Evolutionary conservation across 441 rosid genomes (phyloP), one percentile per base, ranked within the genome.

Genomic region (Pelargonium cotyledonis): DNA sequence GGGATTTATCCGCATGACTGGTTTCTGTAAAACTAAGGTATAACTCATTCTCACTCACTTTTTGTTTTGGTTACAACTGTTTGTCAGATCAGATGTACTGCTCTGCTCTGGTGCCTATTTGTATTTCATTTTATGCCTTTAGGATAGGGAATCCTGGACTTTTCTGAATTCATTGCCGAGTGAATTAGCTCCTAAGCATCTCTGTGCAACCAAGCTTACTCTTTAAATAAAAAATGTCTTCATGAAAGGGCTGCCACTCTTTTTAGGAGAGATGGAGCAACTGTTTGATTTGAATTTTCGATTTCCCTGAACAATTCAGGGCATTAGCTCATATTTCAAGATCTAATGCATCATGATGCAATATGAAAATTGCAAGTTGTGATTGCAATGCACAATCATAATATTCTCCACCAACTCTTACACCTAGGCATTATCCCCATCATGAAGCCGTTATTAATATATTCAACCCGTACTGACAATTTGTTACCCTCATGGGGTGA

Each of bases 21-120:
- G 98, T 60, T 95, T 95, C 75, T 92, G 99, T 84, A 95, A 95
- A 76, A 92, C 99, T 40, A 92, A 85, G 96, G 99, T 95, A 79
- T 55, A 62, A 18, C 14, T 0, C 7, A 51, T 14, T 12, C 15
- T 12, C 11, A 8, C 14, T 44, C 35, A 6, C 49, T 44, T 44
- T 8, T 1, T 5, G n/a, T 11, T 14, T 49, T 49, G n/a, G 55
- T 49, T 6, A 55, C 9, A 16, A 8, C 10, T 16, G 8, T 16
- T 55, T 15, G 21, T 5, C 0, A 8, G 63, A 7, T 57, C 21
- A 26, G 9, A 18, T 9, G 29, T 31, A 31, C 3, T 31, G 35
- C 35, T 31, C 35, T 31, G 35, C 35, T 31, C 35, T 31, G 35
- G 35, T 31, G 35, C 35, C 35, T 31, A 31, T 31, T 31, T 31